Evolutionary conservation across 345 rosid species (phyloP), one percentile per base, ranked within the genome.

Genomic region (Dovyalis caffra): DNA sequence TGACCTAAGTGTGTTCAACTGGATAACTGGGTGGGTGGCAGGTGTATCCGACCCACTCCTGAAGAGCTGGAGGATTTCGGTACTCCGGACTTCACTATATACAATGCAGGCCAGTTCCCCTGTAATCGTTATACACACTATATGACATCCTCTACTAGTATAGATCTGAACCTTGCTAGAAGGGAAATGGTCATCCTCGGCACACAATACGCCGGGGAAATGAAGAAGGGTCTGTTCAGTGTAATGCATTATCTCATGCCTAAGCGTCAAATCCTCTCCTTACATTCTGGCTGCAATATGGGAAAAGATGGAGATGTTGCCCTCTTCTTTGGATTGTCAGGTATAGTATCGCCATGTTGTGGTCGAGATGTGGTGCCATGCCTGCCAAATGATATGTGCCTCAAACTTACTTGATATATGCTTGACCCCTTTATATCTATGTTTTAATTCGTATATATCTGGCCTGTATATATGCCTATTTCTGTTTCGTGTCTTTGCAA

Each of bases 161-260:
- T 95, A 77, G 98, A 95, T 73, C 74, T 95, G 82, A 92, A 95
- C 84, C 94, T 95, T 47, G 89, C 86, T 79, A 90, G 98, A 83
- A 90, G 88, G 85, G 99, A 95, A 88, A 92, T 95, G 99, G 99
- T 92, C 83, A 95, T 95, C 81, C 97, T 92, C 61, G 97, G 99
- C 70, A 92, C 99, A 33, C 99, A 93, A 74, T 95, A 95, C 78
- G 98, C 99, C 43, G 99, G 99, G 80, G 99, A 95, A 85, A 95
- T 95, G 99, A 95, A 92, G 93, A 95, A 95, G 82, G 99, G 99
- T 73, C 97, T 95, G 66, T 95, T 95, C 89, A 72, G 99, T 82
- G 95, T 95, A 49, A 95, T 95, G 98, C 98, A 95, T 85, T 92
- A 92, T 90, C 96, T 95, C 87, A 95, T 95, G 99, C 99, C 98